phyloP scores from a whole-genome alignment of 441 rosid genomes.

The Sinapis alba region DNA sequence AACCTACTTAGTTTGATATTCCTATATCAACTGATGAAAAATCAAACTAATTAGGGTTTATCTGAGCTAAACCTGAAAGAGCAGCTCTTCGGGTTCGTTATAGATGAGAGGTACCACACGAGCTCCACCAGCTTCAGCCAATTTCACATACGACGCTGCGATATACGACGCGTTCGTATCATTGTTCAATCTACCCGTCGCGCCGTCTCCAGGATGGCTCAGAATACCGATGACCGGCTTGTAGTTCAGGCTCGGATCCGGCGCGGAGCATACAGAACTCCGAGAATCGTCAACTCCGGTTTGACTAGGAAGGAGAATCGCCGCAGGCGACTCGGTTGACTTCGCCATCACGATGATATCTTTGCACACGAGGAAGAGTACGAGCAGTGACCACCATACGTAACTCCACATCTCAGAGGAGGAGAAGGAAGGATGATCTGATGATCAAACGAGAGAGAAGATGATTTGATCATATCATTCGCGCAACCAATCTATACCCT shows the following conservation, averaged over 20 bases:
- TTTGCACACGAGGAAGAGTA: conserved; percentile 43
- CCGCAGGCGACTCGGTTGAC: conserved; percentile 27
- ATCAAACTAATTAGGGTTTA: neutral
- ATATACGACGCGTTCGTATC: conserved; percentile 62
- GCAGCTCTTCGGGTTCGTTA: conserved; percentile 65
- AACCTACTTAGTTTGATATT: neutral
- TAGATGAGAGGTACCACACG: conserved; percentile 88
- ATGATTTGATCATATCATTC: neutral
- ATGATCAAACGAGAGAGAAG: conserved; percentile 3
- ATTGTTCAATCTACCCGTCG: conserved; percentile 74
- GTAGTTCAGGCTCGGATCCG: conserved; percentile 60
- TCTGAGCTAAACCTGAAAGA: conserved; percentile 55
- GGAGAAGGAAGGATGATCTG: conserved; percentile 42
- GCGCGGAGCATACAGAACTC: conserved; percentile 45
- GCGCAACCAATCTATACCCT: neutral
- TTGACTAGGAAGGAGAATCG: conserved; percentile 52
- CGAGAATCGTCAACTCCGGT: conserved; percentile 22
- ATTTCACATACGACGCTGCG: conserved; percentile 90
- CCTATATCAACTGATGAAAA: neutral
- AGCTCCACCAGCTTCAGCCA: conserved; percentile 90
- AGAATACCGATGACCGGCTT: conserved; percentile 83
- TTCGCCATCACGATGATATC: conserved; percentile 43
- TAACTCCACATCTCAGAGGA: conserved; percentile 56
- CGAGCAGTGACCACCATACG: conserved; percentile 56
- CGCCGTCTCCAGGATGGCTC: conserved; percentile 90